Percentiles rank a stretch among this genome's conserved stretches.
These are phyloP conservation scores for Colletotrichum incanum DNA, from an alignment of 2,329 filamentous ascomycete species.

Conservation along the genomic window DNA sequence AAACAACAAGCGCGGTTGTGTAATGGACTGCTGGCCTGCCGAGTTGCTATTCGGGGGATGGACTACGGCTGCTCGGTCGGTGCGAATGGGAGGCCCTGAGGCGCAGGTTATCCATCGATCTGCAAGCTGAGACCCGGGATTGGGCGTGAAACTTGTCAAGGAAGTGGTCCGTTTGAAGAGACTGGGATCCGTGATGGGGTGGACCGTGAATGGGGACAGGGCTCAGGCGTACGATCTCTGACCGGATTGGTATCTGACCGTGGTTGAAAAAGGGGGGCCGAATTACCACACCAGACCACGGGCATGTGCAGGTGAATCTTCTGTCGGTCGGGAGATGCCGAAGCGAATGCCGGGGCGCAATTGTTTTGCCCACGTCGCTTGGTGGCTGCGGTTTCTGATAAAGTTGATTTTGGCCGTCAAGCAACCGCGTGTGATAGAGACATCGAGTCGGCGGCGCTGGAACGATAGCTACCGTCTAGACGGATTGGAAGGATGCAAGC, in stretches of 20 bases:
- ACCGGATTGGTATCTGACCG: constrained; percentile 53
- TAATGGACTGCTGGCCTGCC: constrained; percentile 8
- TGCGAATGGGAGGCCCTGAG: constrained; percentile 45
- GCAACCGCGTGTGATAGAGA: not conserved
- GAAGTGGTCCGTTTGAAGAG: constrained; percentile 46
- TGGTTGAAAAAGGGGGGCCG: constrained; percentile 23
- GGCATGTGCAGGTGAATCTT: constrained; percentile 42
- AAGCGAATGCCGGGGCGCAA: constrained; percentile 34
- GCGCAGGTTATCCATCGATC: constrained; percentile 55
- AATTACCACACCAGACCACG: constrained; percentile 27
- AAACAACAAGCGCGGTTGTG: constrained; percentile 24
- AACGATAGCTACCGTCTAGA: constrained; percentile 34
- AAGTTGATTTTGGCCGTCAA: constrained; percentile 10
- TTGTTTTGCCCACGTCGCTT: constrained; percentile 18
- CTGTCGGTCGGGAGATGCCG: constrained; percentile 41
- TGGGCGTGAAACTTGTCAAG: constrained; percentile 58
- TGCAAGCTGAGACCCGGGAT: constrained; percentile 59
- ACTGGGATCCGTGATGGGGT: constrained; percentile 42
- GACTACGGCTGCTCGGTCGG: constrained; percentile 26
- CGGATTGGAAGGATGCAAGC: constrained; percentile 30
- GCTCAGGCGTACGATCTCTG: constrained; percentile 48
- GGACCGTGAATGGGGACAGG: constrained; percentile 41
- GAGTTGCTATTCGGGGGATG: constrained; percentile 1
- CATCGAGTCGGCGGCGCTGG: constrained; percentile 5
- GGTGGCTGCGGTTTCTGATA: constrained; percentile 21